Conservation (phyloP, 2,329 filamentous ascomycete genomes). For the Colletotrichum cordylinicola region DNA sequence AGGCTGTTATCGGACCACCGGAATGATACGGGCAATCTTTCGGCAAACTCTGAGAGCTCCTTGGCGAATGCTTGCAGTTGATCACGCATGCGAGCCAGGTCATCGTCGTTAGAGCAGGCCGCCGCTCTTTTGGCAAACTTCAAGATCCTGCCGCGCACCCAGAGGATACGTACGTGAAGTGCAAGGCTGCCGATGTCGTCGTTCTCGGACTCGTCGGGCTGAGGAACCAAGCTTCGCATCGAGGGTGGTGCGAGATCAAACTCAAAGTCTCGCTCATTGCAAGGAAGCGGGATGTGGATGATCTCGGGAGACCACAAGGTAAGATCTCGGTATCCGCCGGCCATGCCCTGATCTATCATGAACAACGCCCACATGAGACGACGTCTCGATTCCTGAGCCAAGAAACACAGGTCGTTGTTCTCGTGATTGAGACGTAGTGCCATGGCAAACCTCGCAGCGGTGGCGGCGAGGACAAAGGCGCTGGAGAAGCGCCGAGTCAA, state of each 20-base stretch:
- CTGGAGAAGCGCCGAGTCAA: constrained; percentile 49
- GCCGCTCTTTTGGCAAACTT: constrained; percentile 55
- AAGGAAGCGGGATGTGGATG: constrained; percentile 53
- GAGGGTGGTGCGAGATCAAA: constrained; percentile 63
- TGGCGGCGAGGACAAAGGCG: constrained; percentile 53
- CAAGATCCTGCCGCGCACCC: constrained; percentile 59
- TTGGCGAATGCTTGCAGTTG: constrained; percentile 52
- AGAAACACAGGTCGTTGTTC: constrained; percentile 47
- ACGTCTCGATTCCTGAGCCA: constrained; percentile 49
- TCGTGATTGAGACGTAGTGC: constrained; percentile 56
- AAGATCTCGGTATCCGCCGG: constrained; percentile 51
- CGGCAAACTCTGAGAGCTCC: constrained; percentile 58
- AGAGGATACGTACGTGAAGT: constrained; percentile 61
- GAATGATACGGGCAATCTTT: constrained; percentile 59
- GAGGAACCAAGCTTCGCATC: constrained; percentile 51
- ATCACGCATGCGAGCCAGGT: constrained; percentile 38
- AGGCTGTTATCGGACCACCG: constrained; percentile 63
- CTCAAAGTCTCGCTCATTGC: constrained; percentile 50
- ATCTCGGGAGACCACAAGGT: constrained; percentile 48
- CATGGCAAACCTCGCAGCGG: constrained; percentile 52
- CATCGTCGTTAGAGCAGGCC: constrained; percentile 44
- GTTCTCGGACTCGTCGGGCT: constrained; percentile 48
- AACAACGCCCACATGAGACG: constrained; percentile 55
- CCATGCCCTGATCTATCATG: constrained; percentile 53
- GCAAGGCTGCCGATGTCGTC: constrained; percentile 63